phyloP scores from a whole-genome alignment of 2,329 filamentous ascomycete species.

The Nemania sp. region DNA sequence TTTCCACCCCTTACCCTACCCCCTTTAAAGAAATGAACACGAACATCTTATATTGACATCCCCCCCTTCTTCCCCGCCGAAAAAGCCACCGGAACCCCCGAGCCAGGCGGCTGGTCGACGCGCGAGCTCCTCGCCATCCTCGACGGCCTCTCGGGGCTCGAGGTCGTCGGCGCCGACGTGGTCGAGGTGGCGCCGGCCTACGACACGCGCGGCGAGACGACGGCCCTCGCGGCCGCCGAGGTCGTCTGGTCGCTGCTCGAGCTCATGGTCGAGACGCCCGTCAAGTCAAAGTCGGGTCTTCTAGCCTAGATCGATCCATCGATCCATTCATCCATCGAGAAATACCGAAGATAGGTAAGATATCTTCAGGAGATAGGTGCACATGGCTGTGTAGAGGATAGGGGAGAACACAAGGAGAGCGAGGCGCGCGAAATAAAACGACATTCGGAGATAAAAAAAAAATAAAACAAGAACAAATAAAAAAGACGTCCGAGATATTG shows the following conservation, averaged over 20 bases:
- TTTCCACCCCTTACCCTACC: neutral
- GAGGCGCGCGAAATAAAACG: too few species aligned
- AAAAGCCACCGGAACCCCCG: slow-evolving; percentile 73
- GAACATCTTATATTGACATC: too few species aligned
- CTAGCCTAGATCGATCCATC: neutral
- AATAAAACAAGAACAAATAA: too few species aligned
- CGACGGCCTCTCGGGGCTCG: slow-evolving; percentile 70
- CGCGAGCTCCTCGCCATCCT: slow-evolving; percentile 76
- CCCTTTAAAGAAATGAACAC: too few species aligned
- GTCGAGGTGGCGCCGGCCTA: slow-evolving; percentile 81
- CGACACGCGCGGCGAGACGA: slow-evolving; percentile 74
- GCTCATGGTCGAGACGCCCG: slow-evolving; percentile 56
- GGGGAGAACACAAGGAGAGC: too few species aligned
- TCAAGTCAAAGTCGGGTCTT: slow-evolving; percentile 21
- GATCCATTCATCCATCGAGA: too few species aligned
- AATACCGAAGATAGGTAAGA: too few species aligned
- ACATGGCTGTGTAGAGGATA: too few species aligned
- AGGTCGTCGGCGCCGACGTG: slow-evolving; percentile 77
- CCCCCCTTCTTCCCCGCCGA: neutral
- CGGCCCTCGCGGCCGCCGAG: slow-evolving; percentile 73
- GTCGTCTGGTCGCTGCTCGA: slow-evolving; percentile 74
- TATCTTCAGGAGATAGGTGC: neutral
- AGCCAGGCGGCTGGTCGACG: slow-evolving; percentile 80
- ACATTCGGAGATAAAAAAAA: too few species aligned
- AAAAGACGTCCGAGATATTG: slow-evolving; percentile 4